Base-by-base conservation (phyloP, 306 rosid species). In the Medicago lupulina region DNA sequence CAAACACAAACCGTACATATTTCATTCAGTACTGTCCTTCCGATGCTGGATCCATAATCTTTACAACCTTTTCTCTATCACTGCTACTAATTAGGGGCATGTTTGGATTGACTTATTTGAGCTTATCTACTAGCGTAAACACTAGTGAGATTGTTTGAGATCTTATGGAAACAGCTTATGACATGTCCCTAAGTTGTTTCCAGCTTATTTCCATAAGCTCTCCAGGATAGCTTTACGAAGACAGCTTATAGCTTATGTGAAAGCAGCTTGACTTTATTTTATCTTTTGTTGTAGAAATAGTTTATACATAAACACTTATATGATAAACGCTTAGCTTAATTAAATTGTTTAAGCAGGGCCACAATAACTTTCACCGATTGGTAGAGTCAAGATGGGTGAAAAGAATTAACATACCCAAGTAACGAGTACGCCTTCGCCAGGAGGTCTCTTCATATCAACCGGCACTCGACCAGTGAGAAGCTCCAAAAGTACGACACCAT, bases 401-500 rank as follows among this genome's bases (percentile, higher is more conserved):
- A 76, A 74, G 54, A 62, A 40, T 23, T 34, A 67, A 39, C 92
- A 31, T 73, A 95, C 98, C 98, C 98, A 95, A 76, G 97, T 86
- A 83, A 90, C 97, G 63, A 95, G 93, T 76, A 90, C 89, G 2
- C 93, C 97, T 86, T 95, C 98, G 15, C 97, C 97, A 0, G 85
- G 82, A 75, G 98, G 88, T 85, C 93, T 86, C 83, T 90, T 89
- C 97, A 89, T 92, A 82, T 95, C 97, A n/a, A 95, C 93, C 3
- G 98, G 96, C 70, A 95, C 96, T 76, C 97, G 87, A 49, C 97
- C 97, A 0, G 97, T 95, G 40, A 95, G 96, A 81, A 95, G 83
- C 89, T 95, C 97, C 80, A 95, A 79, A 78, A 95, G 97, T 55
- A 95, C 97, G 49, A 95, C 92, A 57, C 98, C 98, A 7, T 86